Base-by-base conservation (phyloP, 1,139 yeast genomes). In the Entelexis sorbosivorans region DNA sequence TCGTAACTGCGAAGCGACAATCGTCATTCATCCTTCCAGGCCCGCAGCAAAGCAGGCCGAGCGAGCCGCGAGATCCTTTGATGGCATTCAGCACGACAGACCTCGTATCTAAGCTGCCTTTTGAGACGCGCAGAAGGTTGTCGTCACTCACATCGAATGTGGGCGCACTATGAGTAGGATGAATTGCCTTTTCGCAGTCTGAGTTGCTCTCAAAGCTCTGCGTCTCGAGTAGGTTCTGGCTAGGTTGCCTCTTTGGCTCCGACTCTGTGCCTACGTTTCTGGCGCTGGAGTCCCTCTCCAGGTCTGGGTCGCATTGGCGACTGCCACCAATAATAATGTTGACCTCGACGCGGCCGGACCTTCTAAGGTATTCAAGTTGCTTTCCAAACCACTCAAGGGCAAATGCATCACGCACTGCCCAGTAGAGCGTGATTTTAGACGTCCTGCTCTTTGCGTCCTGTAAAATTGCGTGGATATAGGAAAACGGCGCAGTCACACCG, bases 401-500 rank as follows among this genome's bases (percentile, higher is more conserved):
- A 7, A 5, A 28, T 5, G 1, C 31, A 2, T 28, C 31, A 5
- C 31, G 31, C 11, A 28, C 13, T 3, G 31, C 31, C 31, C 31
- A 36, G 17, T 20, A 22, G 9, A 36, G 40, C 11, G 26, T 11
- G 28, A 36, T 36, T n/a, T 36, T 36, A 2, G 28, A 20, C 4
- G 20, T 11, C 16, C 10, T 22, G 10, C 40, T 22, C 4, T 9
- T 36, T 13, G n/a, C 3, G 5, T 47, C 11, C n/a, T 19, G 11
- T 9, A 52, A 22, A 8, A 60, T 46, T 20, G 51, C 51, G 31
- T 59, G 56, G 8, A 66, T 61, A 51, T 63, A 61, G 5, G 64
- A 51, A 61, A 64, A 60, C 4, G 61, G 53, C 1, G 80, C 79
- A 1, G 89, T 81, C 52, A 82, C 69, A 60, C 89, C 91, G 56